Evolutionary conservation across 2,329 filamentous ascomycete species (phyloP), one percentile per base, ranked within the genome.

Genomic region (Nemania sp.): DNA sequence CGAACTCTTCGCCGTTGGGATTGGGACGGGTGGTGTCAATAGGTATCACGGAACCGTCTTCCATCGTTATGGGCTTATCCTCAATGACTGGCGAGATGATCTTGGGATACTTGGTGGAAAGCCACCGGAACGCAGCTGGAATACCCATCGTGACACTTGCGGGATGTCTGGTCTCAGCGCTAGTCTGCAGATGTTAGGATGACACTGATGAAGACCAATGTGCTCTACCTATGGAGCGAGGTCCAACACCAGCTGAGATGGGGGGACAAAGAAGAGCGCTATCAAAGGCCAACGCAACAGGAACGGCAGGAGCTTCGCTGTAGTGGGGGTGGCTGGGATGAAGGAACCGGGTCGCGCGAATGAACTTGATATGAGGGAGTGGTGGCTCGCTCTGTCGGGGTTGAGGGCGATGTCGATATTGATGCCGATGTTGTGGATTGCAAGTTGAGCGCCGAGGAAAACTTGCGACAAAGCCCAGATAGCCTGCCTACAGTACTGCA

Each of bases 51-150:
- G 88, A 84, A 67, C 92, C 94, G 83, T 97, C 91, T 10, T 85
- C 83, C 76, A 98, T 86, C 66, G 88, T 88, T 57, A 90, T 81
- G 10, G 93, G 90, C 68, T 87, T 83, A 65, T 97, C 91, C 80
- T 99, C 95, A 58, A 93, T 84, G 56, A 99, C 95, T 6, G 89
- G 85, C 10, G 91, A 95, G 67, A 98, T 91, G 74, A 98, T 99
- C 80, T 98, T 98, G 63, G 95, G 95, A 74, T 98, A 97, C 75
- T 96, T 98, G 80, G 88, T 90, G 76, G 92, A 96, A 62, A 98
- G 88, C 92, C 93, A 99, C 85, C 93, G 86, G 77, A 97, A 98
- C 67, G 95, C 90, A 63, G 93, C 92, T 69, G 92, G 92, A 72
- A 97, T 93, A 89, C 92, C 92, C 92, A 97, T 97, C 62, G 69